phyloP scores from a whole-genome alignment of 2,329 filamentous ascomycete genomes.

The Apiospora marii region DNA sequence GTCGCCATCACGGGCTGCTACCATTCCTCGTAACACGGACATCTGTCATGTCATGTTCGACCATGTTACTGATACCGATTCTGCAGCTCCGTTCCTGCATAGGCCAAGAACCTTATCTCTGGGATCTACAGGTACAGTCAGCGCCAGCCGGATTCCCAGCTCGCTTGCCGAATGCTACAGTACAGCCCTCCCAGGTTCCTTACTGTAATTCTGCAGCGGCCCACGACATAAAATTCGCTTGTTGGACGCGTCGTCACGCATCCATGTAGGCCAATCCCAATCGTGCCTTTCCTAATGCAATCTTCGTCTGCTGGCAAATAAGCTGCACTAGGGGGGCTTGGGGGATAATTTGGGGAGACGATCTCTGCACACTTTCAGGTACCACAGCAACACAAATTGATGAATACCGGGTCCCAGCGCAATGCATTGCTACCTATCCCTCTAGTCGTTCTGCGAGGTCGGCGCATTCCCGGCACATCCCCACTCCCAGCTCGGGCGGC shows the following conservation, averaged over 20 bases:
- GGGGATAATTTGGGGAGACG: neutral
- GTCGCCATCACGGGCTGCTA: neutral
- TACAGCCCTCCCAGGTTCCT: neutral
- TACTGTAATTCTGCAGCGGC: neutral
- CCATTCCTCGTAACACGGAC: slow-evolving; percentile 4
- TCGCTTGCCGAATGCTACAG: neutral
- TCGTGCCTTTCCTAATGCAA: neutral
- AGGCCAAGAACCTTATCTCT: slow-evolving; percentile 14
- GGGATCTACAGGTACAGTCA: slow-evolving; percentile 14
- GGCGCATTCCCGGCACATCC: slow-evolving; percentile 6
- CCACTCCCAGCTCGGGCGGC: slow-evolving; percentile 4
- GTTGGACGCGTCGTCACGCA: slow-evolving; percentile 6
- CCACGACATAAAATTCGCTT: neutral
- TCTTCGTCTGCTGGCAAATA: neutral
- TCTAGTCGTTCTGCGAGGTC: neutral
- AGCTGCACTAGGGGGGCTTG: neutral
- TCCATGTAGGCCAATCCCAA: neutral
- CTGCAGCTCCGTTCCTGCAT: slow-evolving; percentile 7
- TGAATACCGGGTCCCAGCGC: slow-evolving; percentile 2
- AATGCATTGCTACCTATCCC: neutral
- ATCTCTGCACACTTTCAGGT: neutral
- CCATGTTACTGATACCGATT: neutral
- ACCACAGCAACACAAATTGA: neutral
- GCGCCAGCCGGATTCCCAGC: neutral
- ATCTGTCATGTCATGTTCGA: neutral